Evolutionary conservation across 139 green algal genomes (phyloP).

Genomic region (Chlamydomonas incerta): DNA sequence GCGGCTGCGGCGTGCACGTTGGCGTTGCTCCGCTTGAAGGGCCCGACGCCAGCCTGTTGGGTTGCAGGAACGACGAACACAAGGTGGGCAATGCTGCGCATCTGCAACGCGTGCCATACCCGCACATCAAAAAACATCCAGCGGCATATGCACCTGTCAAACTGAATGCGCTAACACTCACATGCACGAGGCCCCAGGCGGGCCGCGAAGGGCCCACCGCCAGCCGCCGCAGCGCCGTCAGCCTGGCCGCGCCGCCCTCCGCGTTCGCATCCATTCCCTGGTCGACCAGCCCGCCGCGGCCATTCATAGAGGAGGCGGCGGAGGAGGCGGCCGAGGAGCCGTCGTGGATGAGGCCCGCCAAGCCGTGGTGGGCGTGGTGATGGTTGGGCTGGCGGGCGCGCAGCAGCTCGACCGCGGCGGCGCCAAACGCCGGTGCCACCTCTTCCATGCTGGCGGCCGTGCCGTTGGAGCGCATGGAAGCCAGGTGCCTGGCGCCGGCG

Average conservation of each 20-base stretch:
- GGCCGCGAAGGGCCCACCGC: slow-evolving; percentile 13
- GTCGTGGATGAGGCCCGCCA: too few species aligned
- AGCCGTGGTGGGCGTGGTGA: too few species aligned
- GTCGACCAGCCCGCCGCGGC: slow-evolving; percentile 14
- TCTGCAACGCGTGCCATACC: too few species aligned
- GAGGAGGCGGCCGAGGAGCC: slow-evolving; percentile 11
- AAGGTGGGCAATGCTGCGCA: too few species aligned
- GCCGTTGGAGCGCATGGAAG: not conserved
- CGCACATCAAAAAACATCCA: too few species aligned
- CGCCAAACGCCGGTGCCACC: not conserved
- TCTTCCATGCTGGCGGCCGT: not conserved
- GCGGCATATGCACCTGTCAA: too few species aligned
- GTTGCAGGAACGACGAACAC: too few species aligned
- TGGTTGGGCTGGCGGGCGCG: too few species aligned
- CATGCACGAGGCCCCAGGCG: slow-evolving; percentile 22
- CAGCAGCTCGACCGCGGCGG: too few species aligned
- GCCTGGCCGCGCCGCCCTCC: slow-evolving; percentile 20
- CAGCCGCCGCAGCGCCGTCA: slow-evolving; percentile 29
- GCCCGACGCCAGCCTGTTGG: slow-evolving; percentile 14
- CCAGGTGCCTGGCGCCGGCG: too few species aligned
- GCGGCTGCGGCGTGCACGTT: not conserved
- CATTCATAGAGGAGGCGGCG: not conserved
- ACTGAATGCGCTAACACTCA: too few species aligned
- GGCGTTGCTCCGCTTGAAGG: slow-evolving; percentile 31
- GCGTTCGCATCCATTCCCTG: not conserved